Conservation (phyloP, 2,329 filamentous ascomycete species). For the Hypoxylon sp. region DNA sequence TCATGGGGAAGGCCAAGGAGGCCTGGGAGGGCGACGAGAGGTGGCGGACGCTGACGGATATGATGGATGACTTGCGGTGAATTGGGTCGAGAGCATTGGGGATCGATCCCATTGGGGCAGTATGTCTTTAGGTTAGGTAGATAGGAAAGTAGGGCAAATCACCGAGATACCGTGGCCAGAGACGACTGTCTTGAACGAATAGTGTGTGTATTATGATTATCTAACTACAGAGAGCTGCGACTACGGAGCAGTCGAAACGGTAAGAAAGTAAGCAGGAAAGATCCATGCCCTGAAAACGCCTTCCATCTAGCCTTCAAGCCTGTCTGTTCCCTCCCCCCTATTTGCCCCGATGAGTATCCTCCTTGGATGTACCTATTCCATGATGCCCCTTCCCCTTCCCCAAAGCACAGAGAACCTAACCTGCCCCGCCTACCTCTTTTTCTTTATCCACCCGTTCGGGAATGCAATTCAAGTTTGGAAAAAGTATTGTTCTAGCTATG, state of each 20-base stretch:
- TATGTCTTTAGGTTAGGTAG: neutral
- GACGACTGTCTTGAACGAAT: neutral
- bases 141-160: neutral
- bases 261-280: neutral
- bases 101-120: no score
- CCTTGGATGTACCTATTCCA: slow-evolving; percentile 8
- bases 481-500: slow-evolving; percentile 30
- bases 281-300: slow-evolving; percentile 12
- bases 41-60: slow-evolving; percentile 67
- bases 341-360: neutral
- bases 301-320: slow-evolving; percentile 16
- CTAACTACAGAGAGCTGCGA: neutral
- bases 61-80: slow-evolving; percentile 62
- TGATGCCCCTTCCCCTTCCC: no score
- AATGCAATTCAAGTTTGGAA: slow-evolving; percentile 24
- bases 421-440: slow-evolving; percentile 1
- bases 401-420: neutral
- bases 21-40: slow-evolving; percentile 80
- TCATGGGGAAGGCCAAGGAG: slow-evolving; percentile 83
- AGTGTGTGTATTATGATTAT: slow-evolving; percentile 16
- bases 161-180: neutral
- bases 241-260: neutral
- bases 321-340: neutral
- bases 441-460: slow-evolving; percentile 4
- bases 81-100: neutral